Evolutionary conservation across 1,284 basidiomycete species (phyloP).

Genomic region (Mycena sp.): DNA sequence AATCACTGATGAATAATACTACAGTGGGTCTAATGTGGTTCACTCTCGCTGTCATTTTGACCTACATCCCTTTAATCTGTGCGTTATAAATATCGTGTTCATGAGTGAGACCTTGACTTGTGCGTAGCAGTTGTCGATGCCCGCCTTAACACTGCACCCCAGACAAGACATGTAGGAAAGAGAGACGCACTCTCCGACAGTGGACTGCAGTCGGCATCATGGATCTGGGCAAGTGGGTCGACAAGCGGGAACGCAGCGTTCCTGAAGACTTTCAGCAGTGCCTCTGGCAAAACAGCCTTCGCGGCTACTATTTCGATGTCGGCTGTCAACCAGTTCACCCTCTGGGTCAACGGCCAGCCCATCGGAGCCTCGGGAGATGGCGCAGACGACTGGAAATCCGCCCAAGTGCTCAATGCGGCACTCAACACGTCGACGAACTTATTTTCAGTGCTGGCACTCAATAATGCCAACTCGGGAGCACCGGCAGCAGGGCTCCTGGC

Average conservation of each 20-base stretch:
- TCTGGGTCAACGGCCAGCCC: conserved; percentile 25
- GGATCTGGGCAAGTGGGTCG: conserved; percentile 22
- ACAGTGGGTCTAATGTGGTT: neutral
- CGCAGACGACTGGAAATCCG: conserved; percentile 16
- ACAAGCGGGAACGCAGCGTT: conserved; percentile 23
- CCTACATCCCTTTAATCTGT: neutral
- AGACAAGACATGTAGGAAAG: neutral
- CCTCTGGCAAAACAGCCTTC: conserved; percentile 10
- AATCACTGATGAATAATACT: neutral
- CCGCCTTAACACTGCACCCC: no score
- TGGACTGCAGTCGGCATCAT: conserved; percentile 15
- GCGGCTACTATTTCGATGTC: conserved; percentile 15
- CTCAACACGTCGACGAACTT: conserved; percentile 17
- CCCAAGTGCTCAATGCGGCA: conserved; percentile 6
- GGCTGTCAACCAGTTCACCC: conserved; percentile 15
- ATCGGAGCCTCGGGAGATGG: conserved; percentile 14
- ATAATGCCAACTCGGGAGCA: neutral
- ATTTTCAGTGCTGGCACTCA: conserved; percentile 16
- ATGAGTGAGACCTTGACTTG: no score
- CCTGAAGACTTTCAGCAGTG: conserved; percentile 5
- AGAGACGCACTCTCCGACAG: conserved; percentile 6
- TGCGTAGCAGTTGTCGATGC: no score
- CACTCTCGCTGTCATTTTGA: neutral
- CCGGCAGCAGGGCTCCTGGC: conserved; percentile 12
- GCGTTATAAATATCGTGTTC: no score